These are phyloP conservation scores for Lobosporangium transversale DNA, from an alignment of 192 early-diverging fungal genomes.

Conservation along the genomic window DNA sequence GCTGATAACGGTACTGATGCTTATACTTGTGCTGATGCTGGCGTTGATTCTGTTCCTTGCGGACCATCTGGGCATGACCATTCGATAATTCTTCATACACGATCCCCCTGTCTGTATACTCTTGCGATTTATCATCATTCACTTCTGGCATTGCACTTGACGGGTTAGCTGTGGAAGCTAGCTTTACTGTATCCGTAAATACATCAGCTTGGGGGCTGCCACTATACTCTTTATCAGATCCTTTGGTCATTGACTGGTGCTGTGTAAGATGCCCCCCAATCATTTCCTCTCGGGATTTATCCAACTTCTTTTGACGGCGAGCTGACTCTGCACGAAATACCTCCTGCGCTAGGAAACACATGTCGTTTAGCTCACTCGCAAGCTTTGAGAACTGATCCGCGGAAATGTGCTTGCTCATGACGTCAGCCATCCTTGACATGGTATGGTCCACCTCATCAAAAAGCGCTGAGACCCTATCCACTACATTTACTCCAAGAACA, in stretches of 20 bases:
- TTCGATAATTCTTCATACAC: too few relatives aligned
- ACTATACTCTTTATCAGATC: too few relatives aligned
- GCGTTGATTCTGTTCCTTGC: constrained; percentile 5
- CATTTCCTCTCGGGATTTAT: too few relatives aligned
- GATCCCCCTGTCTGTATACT: too few relatives aligned
- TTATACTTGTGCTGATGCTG: background rate
- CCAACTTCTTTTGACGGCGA: too few relatives aligned
- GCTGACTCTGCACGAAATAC: constrained; percentile 12
- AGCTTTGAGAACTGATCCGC: constrained; percentile 25
- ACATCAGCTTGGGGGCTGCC: too few relatives aligned
- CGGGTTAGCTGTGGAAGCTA: too few relatives aligned
- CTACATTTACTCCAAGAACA: background rate
- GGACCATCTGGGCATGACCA: too few relatives aligned
- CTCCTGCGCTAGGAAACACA: constrained; percentile 22
- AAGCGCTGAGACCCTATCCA: constrained; percentile 4
- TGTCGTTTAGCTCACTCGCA: constrained; percentile 21
- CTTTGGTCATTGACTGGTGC: too few relatives aligned
- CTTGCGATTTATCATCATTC: too few relatives aligned
- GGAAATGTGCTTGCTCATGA: constrained; percentile 21
- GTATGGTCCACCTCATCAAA: constrained; percentile 33
- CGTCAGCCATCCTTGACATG: constrained; percentile 10
- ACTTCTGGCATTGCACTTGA: too few relatives aligned
- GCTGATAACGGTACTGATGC: constrained; percentile 12
- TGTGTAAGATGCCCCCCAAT: background rate
- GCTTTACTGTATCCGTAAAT: too few relatives aligned